These are phyloP conservation scores for Flaveria trinervia DNA, from an alignment of 129 eudicot species.

Conservation along the genomic window DNA sequence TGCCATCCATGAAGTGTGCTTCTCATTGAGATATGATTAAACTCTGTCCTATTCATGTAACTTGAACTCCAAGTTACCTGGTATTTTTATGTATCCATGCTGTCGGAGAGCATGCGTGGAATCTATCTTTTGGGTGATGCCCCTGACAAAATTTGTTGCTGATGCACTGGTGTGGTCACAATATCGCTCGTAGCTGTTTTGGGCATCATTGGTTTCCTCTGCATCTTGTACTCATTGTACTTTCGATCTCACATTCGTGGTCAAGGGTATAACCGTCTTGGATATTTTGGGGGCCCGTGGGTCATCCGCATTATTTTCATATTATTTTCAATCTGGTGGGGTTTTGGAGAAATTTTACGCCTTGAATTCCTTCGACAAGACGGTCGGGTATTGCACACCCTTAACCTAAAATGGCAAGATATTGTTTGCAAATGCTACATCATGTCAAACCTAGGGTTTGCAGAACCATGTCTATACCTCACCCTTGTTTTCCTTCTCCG, in stretches of 20 bases:
- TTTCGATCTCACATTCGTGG: constrained; percentile 66
- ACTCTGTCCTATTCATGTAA: constrained; percentile 30
- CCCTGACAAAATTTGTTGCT: constrained; percentile 83
- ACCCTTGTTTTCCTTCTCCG: constrained; percentile 77
- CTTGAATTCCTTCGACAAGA: constrained; percentile 65
- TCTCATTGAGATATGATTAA: background rate
- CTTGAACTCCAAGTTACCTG: constrained; percentile 31
- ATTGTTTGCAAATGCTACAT: constrained; percentile 90
- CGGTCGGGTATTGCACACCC: constrained; percentile 55
- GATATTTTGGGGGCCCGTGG: constrained; percentile 91
- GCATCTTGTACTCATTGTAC: constrained; percentile 73
- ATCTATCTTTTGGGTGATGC: constrained; percentile 92
- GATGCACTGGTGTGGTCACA: constrained; percentile 99
- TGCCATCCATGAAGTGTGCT: constrained; percentile 10
- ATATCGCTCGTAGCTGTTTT: constrained; percentile 67
- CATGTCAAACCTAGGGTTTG: constrained; percentile 86
- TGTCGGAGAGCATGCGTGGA: constrained; percentile 98
- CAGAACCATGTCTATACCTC: constrained; percentile 90
- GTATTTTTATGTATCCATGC: constrained; percentile 68
- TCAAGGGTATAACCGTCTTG: constrained; percentile 55
- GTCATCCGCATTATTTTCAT: constrained; percentile 63
- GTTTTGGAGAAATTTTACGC: constrained; percentile 71
- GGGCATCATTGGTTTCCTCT: constrained; percentile 63
- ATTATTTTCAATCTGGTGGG: constrained; percentile 77
- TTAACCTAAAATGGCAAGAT: constrained; percentile 72